Evolutionary conservation across 257 asterid genomes (phyloP), one percentile per base, ranked within the genome.

Genomic region (Ophiorrhiza pumila): DNA sequence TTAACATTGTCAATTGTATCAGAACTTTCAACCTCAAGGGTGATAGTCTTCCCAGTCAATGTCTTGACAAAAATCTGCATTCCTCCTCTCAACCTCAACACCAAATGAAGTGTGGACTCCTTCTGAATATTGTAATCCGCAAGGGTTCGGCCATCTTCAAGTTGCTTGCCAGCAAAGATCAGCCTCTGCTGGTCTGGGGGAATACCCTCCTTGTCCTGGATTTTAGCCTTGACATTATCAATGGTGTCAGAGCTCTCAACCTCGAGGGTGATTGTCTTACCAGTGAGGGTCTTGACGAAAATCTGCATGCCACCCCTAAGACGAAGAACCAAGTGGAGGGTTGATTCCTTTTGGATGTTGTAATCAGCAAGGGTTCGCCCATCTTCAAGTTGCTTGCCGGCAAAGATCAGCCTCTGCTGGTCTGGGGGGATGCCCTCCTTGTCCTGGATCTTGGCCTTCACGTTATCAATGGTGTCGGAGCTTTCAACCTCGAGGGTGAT

Each of bases 171-270:
- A 0, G 96, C 92, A 0, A 87, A 89, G 10, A 89, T 89, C 14
- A 89, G 5, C 77, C 95, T 83, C 81, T 90, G 96, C 85, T 90
- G 96, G 78, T 90, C 96, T 9, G 95, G 95, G 7, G 95, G 94
- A 13, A 90, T 90, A 0, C 96, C 96, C 45, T 90, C 94, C 89
- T 90, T 90, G 53, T 85, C 89, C 60, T 85, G 89, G 10, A 85
- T 85, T 15, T 85, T 85, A 0, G 89, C 82, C 71, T 85, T 85
- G 0, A 85, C 89, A 13, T 85, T 85, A 22, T 85, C 89, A 0
- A 85, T 85, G 29, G 89, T 82, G 56, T 85, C 89, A 0, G 87
- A 82, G 53, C 89, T 85, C 32, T 85, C 89, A 0, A 85, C 89
- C 72, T 85, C 89, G 0, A 85, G 71, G 32, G 89, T 84, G 11